A percentile compares a stretch with the other conserved stretches of the same genome.
phyloP scores from a whole-genome alignment of 495 filamentous ascomycete genomes.

The Talaromyces adpressus region DNA sequence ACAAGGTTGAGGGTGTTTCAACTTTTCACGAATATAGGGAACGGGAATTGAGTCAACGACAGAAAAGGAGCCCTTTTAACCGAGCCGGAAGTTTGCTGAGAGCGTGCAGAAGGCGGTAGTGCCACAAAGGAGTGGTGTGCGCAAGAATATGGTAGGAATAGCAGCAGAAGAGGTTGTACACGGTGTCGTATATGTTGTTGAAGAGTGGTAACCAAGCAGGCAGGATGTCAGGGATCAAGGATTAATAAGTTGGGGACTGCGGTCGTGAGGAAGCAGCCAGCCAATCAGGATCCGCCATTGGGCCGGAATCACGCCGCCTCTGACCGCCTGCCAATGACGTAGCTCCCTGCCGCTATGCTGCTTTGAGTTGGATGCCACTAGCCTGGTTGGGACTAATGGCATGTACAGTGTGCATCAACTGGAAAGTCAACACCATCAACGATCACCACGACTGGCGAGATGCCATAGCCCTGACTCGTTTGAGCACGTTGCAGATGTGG shows the following conservation, averaged over 20 bases:
- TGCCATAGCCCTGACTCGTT: background rate
- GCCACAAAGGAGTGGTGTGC: background rate
- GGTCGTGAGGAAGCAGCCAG: background rate
- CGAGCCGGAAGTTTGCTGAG: background rate
- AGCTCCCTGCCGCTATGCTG: background rate
- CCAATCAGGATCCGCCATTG: background rate
- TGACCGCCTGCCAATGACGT: conserved; percentile 4
- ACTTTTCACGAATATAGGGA: background rate
- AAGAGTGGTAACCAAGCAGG: background rate
- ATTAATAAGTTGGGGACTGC: background rate
- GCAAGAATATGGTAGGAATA: background rate
- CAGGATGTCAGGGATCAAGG: background rate
- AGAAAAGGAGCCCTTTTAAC: background rate
- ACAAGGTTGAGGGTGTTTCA: background rate
- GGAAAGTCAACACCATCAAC: background rate
- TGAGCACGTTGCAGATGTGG: background rate
- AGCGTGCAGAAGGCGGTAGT: background rate
- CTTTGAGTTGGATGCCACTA: background rate
- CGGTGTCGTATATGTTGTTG: background rate
- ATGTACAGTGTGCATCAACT: background rate
- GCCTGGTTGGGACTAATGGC: background rate
- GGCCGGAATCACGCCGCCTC: background rate
- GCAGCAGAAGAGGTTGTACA: background rate
- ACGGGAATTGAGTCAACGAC: background rate
- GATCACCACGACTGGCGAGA: background rate